Conservation (phyloP, 2,329 filamentous ascomycete genomes). For the Aspergillus intermedius region DNA sequence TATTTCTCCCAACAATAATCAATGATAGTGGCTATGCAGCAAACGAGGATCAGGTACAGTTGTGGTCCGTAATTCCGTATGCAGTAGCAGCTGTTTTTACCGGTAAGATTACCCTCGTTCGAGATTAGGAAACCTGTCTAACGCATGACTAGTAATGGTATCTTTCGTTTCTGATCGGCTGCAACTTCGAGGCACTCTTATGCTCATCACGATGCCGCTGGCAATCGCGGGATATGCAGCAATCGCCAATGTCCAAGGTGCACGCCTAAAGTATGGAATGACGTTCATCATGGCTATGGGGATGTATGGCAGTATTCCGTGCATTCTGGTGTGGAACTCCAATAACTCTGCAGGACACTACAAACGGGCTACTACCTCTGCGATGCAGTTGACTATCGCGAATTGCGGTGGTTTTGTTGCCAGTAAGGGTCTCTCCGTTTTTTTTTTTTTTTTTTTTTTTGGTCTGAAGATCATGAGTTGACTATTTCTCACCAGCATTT, state of each 20-base stretch:
- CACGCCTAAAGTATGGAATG: conserved; percentile 57
- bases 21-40: conserved; percentile 49
- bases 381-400: conserved; percentile 59
- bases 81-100: conserved; percentile 54
- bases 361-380: conserved; percentile 61
- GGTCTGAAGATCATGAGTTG: conserved; percentile 4
- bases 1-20: conserved; percentile 63
- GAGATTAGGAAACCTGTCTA: not conserved
- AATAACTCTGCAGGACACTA: conserved; percentile 66
- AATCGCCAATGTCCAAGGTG: conserved; percentile 50
- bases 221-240: conserved; percentile 61
- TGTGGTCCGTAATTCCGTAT: conserved; percentile 60
- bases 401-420: conserved; percentile 63
- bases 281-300: conserved; percentile 62
- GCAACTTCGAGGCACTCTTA: conserved; percentile 53
- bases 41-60: conserved; percentile 52
- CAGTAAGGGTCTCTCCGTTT: conserved; percentile 31
- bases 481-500: conserved; percentile 43
- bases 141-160: conserved; percentile 19
- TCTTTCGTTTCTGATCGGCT: conserved; percentile 57
- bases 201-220: conserved; percentile 57
- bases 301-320: conserved; percentile 57
- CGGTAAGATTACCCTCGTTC: conserved; percentile 27
- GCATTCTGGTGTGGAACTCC: conserved; percentile 59
- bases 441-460: rapidly evolving